phyloP scores from a whole-genome alignment of 331 rosid genomes.

The Rhamnella rubrinervis region DNA sequence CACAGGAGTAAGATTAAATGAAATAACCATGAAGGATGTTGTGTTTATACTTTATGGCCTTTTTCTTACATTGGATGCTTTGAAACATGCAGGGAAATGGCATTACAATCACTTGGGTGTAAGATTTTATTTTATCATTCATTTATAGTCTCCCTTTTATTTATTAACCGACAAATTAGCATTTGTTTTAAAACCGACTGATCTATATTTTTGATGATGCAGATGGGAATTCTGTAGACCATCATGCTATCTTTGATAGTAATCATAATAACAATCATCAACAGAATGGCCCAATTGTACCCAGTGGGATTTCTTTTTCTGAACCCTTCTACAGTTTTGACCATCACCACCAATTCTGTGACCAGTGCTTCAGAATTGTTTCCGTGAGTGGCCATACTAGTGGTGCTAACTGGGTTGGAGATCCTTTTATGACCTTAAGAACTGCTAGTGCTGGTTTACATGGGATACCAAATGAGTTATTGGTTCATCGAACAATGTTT shows the following conservation, averaged over 20 bases:
- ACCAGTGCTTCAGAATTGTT: background rate
- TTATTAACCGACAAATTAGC: background rate
- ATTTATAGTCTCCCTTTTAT: background rate
- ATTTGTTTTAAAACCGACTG: background rate
- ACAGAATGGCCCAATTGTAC: background rate
- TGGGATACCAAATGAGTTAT: slow-evolving; percentile 9
- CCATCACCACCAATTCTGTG: background rate
- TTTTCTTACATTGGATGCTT: background rate
- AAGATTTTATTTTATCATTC: background rate
- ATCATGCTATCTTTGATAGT: background rate
- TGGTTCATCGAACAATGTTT: background rate
- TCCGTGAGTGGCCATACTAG: background rate
- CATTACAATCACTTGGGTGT: background rate
- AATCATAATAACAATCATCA: background rate
- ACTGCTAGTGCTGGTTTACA: background rate
- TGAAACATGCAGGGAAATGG: slow-evolving; percentile 5
- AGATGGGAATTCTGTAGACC: background rate
- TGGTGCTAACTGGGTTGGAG: background rate
- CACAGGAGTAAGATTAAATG: too few relatives aligned
- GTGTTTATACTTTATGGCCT: background rate
- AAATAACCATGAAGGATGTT: too few relatives aligned
- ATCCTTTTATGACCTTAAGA: background rate
- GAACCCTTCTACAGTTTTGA: background rate
- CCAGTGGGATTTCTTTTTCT: background rate
- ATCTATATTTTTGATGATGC: background rate